Evolutionary conservation across 768 basidiomycete genomes (phyloP), one percentile per base, ranked within the genome.

Genomic region (Austroboletus festivus): DNA sequence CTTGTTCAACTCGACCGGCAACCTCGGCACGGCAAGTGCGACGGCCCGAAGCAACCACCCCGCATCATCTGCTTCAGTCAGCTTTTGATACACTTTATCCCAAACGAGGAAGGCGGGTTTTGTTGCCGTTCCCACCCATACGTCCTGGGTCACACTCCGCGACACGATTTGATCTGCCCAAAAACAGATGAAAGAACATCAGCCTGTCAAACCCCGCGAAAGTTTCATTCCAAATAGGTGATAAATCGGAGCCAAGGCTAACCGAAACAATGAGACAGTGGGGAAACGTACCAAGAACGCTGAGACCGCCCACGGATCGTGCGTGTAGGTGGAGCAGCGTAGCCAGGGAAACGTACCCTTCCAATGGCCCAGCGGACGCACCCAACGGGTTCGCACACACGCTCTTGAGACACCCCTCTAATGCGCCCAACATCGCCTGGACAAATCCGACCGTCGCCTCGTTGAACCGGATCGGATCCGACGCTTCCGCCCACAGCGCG

Each of bases 51-150:
- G 68, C 2, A 96, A 67, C 94, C 93, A 96, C 12, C 55, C 58
- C 47, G 90, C 83, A 15, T 91, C 91, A 3, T 76, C 75, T 0
- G 73, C 56, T 6, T 80, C 76, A 7, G 72, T 69, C 15, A 86
- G 54, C 62, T 89, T 92, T 50, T 84, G 80, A 58, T 91, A 93
- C 0, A 90, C 82, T 63, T 89, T 93, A 45, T 95, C 93, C 81
- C 82, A 91, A 13, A 94, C 57, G 34, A 97, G 66, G 70, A 96
- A 96, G 2, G 88, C 85, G 0, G 91, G 88, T 61, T 92, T 96
- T 20, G 78, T 69, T 13, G 72, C 69, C 0, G 81, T 66, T 5
- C 65, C 65, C 16, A 65, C 60, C n/a, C 88, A 63, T 1, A 74
- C 67, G 28, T 75, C 71, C n/a, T 80, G 53, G 3, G 67, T 65